Evolutionary conservation across 2,329 filamentous ascomycete species (phyloP).

Genomic region (Gnomoniopsis smithogilvyi): DNA sequence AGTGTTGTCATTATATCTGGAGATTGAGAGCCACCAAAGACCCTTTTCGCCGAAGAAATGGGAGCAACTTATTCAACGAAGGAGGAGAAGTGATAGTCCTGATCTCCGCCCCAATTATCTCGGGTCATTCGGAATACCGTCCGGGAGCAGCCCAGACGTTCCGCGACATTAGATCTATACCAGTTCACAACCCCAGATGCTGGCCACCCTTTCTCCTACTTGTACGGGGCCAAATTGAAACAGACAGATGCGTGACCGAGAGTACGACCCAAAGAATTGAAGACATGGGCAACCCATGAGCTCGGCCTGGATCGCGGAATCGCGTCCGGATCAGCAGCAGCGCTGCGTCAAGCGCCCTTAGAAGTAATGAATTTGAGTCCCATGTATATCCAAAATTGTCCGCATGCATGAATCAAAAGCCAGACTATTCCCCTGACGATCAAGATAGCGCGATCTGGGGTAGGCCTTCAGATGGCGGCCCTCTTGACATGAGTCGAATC

Average conservation of each 20-base stretch:
- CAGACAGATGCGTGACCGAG: conserved; percentile 7
- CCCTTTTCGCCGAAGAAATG: background rate
- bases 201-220: background rate
- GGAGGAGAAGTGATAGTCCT: background rate
- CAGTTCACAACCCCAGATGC: background rate
- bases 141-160: background rate
- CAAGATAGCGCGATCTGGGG: conserved; percentile 16
- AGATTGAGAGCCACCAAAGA: conserved; percentile 19
- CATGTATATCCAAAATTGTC: conserved; percentile 3
- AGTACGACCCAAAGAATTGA: background rate
- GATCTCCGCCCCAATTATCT: background rate
- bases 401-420: conserved; percentile 10
- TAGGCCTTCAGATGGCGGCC: conserved; percentile 12
- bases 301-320: conserved; percentile 6
- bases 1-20: conserved; percentile 15
- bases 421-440: conserved; percentile 16
- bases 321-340: conserved; percentile 5
- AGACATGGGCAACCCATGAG: conserved; percentile 4
- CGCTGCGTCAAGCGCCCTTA: background rate
- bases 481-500: conserved; percentile 2
- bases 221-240: conserved; percentile 8
- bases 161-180: background rate
- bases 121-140: background rate
- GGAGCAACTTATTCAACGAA: background rate
- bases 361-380: conserved; percentile 2